Base-by-base conservation (phyloP, 306 rosid species). In the Dryas alaskensis region DNA sequence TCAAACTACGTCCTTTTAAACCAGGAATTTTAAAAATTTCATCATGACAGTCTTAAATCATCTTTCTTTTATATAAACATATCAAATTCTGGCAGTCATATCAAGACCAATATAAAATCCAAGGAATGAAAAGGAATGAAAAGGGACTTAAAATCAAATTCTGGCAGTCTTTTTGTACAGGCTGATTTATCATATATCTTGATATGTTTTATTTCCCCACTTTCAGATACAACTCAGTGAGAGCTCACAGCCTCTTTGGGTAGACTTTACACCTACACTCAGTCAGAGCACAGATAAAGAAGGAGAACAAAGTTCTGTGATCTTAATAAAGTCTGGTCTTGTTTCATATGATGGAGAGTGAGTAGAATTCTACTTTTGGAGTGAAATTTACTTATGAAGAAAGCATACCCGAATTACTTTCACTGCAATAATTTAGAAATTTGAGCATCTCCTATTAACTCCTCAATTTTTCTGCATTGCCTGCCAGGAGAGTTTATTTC, bases 211-310 rank as follows among this genome's bases (percentile, higher is more conserved):
- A 1, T 63, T 40, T 27, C 46, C 9, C 27, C 31, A 68, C 46
- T 73, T 78, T 68, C 89, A 93, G 97, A 85, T 89, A 94, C 89
- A 86, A 53, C 76, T 89, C 72, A 84, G 84, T 75, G 98, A 91
- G 76, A 80, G 60, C 78, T 84, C 92, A 19, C 94, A 85, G 66
- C 82, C 96, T 80, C 43, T 86, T 79, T 93, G 98, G 98, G 72
- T 84, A 39, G 86, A 85, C 39, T 68, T 91, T 70, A 75, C 80
- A 22, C 86, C 90, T 66, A 31, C 80, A 69, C 44, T 78, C 44
- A 47, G 76, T 82, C 93, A 84, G 80, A 83, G 59, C 74, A 63
- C 80, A 31, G 84, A 81, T 72, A 51, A 70, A 81, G 85, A 83
- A 73, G 73, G 54, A 42, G 83, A 84, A 67, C 76, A 88, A 47